A percentile compares a stretch with the other conserved stretches of the same genome.
Conservation (phyloP, 176 grass and related monocot genomes). For the Aegilops umbellulata region DNA sequence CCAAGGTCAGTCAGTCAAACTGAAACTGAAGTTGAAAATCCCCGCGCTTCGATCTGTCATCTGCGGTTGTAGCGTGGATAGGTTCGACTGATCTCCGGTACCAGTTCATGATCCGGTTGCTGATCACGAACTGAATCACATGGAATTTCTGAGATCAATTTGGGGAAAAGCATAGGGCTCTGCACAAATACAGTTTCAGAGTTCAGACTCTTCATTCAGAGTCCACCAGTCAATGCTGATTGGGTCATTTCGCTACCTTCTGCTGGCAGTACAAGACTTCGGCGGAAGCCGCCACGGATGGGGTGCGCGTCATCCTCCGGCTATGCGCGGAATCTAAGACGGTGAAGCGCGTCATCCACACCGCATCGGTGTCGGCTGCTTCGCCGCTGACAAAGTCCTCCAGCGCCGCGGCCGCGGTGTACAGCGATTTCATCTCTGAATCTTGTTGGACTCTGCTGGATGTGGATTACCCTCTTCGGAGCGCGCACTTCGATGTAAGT, state of each 20-base stretch:
- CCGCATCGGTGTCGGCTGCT: conserved; percentile 43
- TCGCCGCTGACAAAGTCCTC: conserved; percentile 41
- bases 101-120: neutral
- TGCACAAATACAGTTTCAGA: neutral
- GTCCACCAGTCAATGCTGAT: neutral
- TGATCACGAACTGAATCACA: neutral
- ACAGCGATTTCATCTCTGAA: conserved; percentile 44
- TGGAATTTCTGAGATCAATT: neutral
- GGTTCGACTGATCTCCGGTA: neutral
- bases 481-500: conserved; percentile 28
- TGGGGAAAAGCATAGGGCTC: neutral
- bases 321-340: conserved; percentile 46
- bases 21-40: neutral
- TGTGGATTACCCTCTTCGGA: conserved; percentile 29
- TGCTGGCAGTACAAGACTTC: conserved; percentile 48
- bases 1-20: conserved; percentile 47
- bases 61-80: too few relatives aligned
- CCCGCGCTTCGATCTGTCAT: neutral
- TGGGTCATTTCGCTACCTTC: neutral
- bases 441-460: conserved; percentile 49
- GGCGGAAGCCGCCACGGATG: conserved; percentile 31
- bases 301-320: conserved; percentile 37
- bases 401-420: neutral
- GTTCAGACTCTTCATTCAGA: neutral
- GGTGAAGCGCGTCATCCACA: conserved; percentile 69